Percentiles rank a stretch among this genome's conserved stretches.
Evolutionary conservation across 176 grass and related monocot genomes (phyloP).

Genomic region (Dactylis glomerata): DNA sequence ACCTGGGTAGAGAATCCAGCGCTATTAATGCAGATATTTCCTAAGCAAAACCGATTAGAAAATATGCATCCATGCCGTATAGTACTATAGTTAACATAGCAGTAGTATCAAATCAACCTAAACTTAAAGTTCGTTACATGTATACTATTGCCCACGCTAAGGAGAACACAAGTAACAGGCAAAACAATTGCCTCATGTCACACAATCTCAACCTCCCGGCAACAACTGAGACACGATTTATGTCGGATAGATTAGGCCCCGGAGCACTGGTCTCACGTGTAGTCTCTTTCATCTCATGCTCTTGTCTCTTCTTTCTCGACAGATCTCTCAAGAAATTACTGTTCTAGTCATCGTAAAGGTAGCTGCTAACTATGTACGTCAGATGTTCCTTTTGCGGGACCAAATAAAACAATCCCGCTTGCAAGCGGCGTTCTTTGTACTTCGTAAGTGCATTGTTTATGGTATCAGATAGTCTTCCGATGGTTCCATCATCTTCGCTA

Average conservation of each 20-base stretch:
- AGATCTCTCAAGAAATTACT: not conserved
- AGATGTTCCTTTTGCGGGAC: not conserved
- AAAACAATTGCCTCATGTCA: not conserved
- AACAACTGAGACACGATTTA: not conserved
- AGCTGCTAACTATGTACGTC: not conserved
- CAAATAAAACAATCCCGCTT: not conserved
- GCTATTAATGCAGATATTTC: no score
- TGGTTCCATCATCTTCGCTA: not conserved
- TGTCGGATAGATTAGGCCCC: not conserved
- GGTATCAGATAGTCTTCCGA: not conserved
- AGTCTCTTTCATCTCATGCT: not conserved
- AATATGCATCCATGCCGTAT: no score
- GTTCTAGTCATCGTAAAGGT: not conserved
- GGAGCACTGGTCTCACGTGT: not conserved
- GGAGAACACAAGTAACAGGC: not conserved
- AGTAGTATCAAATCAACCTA: not conserved
- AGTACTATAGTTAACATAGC: not conserved
- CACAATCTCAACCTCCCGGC: not conserved
- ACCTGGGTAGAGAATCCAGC: no score
- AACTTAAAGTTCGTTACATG: not conserved
- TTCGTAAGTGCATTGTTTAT: not conserved
- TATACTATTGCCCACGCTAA: not conserved
- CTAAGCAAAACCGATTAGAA: no score
- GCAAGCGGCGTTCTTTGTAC: not conserved
- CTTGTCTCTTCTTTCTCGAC: not conserved